These are phyloP conservation scores for Aspergillus leporis DNA, from an alignment of 495 filamentous ascomycete species.

Conservation along the genomic window DNA sequence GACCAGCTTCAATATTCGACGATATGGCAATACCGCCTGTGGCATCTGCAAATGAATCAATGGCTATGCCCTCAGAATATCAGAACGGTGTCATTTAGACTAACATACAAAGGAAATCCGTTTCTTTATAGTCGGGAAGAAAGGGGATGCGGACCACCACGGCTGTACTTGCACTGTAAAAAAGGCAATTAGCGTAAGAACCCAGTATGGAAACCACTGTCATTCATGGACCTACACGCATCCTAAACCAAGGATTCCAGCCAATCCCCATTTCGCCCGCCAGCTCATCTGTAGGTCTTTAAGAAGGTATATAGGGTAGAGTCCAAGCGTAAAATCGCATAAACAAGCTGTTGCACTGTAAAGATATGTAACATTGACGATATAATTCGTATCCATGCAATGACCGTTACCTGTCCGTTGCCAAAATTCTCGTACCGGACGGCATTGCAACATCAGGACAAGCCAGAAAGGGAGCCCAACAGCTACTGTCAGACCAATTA, in stretches of 20 bases:
- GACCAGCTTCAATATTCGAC: constrained; percentile 2
- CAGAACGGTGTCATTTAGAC: background rate
- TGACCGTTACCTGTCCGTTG: constrained; percentile 1
- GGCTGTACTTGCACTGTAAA: constrained; percentile 3
- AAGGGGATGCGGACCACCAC: constrained; percentile 4
- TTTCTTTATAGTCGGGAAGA: constrained; percentile 2
- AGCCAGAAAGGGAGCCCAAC: constrained; percentile 9
- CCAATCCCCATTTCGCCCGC: constrained; percentile 4
- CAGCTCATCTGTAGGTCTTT: constrained; percentile 1
- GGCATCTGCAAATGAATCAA: constrained; percentile 2
- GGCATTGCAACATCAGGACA: constrained; percentile 6
- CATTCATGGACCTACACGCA: constrained; percentile 3
- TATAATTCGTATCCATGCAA: background rate
- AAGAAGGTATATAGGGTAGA: constrained; percentile 7
- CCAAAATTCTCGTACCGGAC: constrained; percentile 4
- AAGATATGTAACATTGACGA: constrained; percentile 1
- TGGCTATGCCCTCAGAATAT: background rate
- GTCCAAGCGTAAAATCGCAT: constrained; percentile 6
- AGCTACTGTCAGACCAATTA: constrained; percentile 5
- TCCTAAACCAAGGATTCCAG: constrained; percentile 4
- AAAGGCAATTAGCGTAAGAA: background rate
- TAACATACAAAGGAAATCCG: constrained; percentile 6
- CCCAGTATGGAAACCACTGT: background rate
- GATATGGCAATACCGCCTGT: constrained; percentile 4
- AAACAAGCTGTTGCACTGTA: constrained; percentile 7